Conservation (phyloP, 495 filamentous ascomycete genomes). For the Podospora australis region DNA sequence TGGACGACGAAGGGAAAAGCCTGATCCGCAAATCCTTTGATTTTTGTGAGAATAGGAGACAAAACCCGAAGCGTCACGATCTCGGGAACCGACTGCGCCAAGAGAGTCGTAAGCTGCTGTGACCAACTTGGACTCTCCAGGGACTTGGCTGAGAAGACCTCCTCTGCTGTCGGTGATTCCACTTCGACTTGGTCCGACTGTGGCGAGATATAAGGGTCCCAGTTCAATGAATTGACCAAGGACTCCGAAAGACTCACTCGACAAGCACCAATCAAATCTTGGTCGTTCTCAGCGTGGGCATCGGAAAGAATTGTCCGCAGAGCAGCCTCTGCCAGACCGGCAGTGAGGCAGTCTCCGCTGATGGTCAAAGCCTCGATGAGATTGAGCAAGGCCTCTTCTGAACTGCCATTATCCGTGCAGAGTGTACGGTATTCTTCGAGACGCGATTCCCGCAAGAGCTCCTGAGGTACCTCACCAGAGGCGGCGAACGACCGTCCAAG, state of each 20-base stretch:
- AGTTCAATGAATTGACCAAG: constrained; percentile 40
- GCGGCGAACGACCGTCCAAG: constrained; percentile 79
- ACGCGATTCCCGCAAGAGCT: constrained; percentile 52
- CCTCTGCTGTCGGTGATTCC: constrained; percentile 11
- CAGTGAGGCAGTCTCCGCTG: constrained; percentile 53
- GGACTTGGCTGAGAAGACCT: constrained; percentile 26
- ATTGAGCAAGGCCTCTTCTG: constrained; percentile 51
- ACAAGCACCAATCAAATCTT: constrained; percentile 43
- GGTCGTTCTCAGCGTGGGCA: constrained; percentile 35
- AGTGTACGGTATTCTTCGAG: constrained; percentile 43
- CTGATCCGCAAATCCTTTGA: constrained; percentile 61
- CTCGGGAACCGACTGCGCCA: constrained; percentile 53
- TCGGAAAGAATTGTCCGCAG: constrained; percentile 63
- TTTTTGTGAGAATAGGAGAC: constrained; percentile 50
- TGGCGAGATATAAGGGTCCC: constrained; percentile 42
- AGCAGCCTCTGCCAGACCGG: constrained; percentile 71
- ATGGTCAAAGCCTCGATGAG: constrained; percentile 63
- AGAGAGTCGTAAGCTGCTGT: constrained; percentile 50
- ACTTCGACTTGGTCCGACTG: constrained; percentile 34
- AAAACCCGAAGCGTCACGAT: constrained; percentile 64
- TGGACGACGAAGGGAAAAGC: constrained; percentile 77
- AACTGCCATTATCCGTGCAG: constrained; percentile 30
- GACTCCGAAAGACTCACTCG: constrained; percentile 38
- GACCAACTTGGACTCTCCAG: constrained; percentile 53
- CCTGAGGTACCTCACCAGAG: constrained; percentile 56